Evolutionary conservation across 2,329 filamentous ascomycete species (phyloP).

Genomic region (Chalaropsis ovoidea): DNA sequence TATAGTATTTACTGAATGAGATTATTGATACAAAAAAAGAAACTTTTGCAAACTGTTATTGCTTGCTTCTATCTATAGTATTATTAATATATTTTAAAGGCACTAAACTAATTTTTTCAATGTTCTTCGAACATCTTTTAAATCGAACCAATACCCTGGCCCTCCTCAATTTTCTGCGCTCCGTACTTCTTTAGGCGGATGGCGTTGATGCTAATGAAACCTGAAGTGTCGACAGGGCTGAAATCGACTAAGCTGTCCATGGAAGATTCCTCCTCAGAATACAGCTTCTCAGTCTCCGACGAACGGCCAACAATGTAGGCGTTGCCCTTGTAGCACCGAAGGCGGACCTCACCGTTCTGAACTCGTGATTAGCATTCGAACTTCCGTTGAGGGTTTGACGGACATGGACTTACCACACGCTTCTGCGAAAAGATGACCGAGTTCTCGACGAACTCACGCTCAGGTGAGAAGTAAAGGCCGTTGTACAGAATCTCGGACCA

Average conservation of each 20-base stretch:
- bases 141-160: constrained; percentile 28
- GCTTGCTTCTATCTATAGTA: no score
- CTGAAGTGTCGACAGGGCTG: constrained; percentile 36
- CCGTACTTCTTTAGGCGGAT: constrained; percentile 49
- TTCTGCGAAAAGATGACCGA: constrained; percentile 51
- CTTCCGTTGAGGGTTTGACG: not conserved
- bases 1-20: no score
- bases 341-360: constrained; percentile 33
- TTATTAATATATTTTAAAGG: no score
- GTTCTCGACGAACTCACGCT: constrained; percentile 48
- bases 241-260: constrained; percentile 44
- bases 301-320: constrained; percentile 40
- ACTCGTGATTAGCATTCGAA: not conserved
- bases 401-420: constrained; percentile 33
- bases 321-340: constrained; percentile 40
- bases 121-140: no score
- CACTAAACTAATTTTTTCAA: no score
- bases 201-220: constrained; percentile 59
- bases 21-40: no score
- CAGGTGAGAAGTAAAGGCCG: constrained; percentile 46
- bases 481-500: constrained; percentile 40
- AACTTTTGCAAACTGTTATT: no score
- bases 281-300: constrained; percentile 41
- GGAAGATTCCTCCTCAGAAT: constrained; percentile 40
- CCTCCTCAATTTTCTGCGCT: constrained; percentile 31